Conservation (phyloP, 192 early-diverging fungal species). For the Rhizophagus prolifer region DNA sequence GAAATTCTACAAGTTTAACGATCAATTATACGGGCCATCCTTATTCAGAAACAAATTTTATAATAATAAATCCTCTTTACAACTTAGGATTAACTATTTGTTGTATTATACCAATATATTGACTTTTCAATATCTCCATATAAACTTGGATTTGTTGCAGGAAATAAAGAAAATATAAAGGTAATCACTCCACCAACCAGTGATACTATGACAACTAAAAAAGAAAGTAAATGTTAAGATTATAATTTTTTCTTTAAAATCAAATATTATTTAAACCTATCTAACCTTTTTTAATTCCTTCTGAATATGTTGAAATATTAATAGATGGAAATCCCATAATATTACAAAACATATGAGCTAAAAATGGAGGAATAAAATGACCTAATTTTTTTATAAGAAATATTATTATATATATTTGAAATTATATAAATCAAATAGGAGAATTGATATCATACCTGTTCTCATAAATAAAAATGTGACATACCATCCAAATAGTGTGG, state of each 20-base stretch:
- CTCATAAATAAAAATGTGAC: slow-evolving; percentile 63
- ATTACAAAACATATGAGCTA: slow-evolving; percentile 75
- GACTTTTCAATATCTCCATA: background rate
- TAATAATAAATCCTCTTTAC: too few relatives aligned
- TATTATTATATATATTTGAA: background rate
- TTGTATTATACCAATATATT: background rate
- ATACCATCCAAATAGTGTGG: slow-evolving; percentile 80
- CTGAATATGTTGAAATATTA: background rate
- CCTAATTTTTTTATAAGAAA: slow-evolving; percentile 30
- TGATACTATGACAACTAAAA: background rate
- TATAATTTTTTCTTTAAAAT: too few relatives aligned
- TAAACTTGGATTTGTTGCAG: background rate
- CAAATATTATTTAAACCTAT: too few relatives aligned
- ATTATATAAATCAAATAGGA: background rate
- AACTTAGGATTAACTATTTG: too few relatives aligned
- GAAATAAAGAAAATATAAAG: background rate
- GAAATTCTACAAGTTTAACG: too few relatives aligned
- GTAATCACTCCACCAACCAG: background rate
- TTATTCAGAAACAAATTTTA: too few relatives aligned
- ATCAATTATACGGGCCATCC: too few relatives aligned
- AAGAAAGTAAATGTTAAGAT: background rate
- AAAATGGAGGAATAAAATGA: slow-evolving; percentile 47
- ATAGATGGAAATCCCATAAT: slow-evolving; percentile 68
- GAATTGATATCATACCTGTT: slow-evolving; percentile 37
- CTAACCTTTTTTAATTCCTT: background rate